Percentiles rank a stretch among this genome's conserved stretches.
Conservation (phyloP, 257 asterid genomes). For the Primulina huaijiensis region DNA sequence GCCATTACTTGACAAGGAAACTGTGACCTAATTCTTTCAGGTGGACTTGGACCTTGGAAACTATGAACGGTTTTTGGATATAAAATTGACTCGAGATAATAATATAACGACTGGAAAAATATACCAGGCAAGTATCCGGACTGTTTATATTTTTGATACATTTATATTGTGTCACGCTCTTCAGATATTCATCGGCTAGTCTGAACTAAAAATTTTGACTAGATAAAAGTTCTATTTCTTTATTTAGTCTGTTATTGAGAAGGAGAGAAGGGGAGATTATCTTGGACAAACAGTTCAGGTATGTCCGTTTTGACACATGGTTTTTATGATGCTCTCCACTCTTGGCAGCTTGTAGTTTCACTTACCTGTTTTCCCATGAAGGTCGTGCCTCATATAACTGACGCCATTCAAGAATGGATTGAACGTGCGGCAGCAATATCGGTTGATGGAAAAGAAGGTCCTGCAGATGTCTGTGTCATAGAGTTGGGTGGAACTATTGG, state of each 20-base stretch:
- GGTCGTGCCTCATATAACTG: constrained; percentile 87
- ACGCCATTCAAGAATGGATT: constrained; percentile 84
- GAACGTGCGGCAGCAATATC: constrained; percentile 72
- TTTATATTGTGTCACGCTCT: constrained; percentile 5
- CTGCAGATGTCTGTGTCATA: constrained; percentile 83
- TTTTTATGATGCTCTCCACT: constrained; percentile 9
- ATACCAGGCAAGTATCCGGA: constrained; percentile 63
- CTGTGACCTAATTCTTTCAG: constrained; percentile 39
- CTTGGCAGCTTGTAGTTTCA: constrained; percentile 18
- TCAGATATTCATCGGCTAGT: constrained; percentile 5
- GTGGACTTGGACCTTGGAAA: constrained; percentile 99
- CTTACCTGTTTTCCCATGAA: constrained; percentile 29
- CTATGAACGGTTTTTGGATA: constrained; percentile 89
- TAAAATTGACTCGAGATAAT: constrained; percentile 73
- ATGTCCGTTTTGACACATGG: constrained; percentile 16
- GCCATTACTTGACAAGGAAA: constrained; percentile 5
- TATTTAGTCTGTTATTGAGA: constrained; percentile 57
- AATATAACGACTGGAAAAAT: constrained; percentile 91
- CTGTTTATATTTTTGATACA: background rate
- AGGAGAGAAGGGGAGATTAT: constrained; percentile 79
- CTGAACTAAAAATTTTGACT: constrained; percentile 5
- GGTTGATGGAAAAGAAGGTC: constrained; percentile 72
- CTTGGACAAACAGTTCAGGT: constrained; percentile 80
- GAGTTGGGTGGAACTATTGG: constrained; percentile 87
- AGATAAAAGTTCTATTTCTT: constrained; percentile 17